phyloP scores from a whole-genome alignment of 345 rosid genomes.

The Brassica incana region DNA sequence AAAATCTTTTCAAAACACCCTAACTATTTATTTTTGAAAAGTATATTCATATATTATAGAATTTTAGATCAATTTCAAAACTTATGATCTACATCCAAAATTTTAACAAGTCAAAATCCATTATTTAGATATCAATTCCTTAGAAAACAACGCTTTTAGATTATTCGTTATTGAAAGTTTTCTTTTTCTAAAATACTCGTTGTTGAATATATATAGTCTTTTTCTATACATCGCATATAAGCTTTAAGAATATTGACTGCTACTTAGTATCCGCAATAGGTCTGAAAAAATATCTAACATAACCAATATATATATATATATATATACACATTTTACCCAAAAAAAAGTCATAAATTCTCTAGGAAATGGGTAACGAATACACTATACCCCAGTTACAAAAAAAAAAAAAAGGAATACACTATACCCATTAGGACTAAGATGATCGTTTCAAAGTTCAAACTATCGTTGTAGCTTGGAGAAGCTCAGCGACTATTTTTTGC shows the following conservation, averaged over 20 bases:
- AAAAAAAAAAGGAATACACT: background rate
- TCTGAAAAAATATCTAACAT: no score
- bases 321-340: no score
- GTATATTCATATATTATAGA: background rate
- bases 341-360: no score
- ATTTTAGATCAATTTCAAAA: background rate
- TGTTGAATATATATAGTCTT: no score
- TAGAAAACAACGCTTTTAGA: background rate
- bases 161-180: background rate
- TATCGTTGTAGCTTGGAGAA: background rate
- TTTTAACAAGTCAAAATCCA: background rate
- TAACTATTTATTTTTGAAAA: background rate
- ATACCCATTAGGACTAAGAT: constrained; percentile 7
- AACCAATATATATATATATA: no score
- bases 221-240: no score
- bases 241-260: no score
- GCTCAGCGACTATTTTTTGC: constrained; percentile 15
- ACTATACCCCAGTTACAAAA: no score
- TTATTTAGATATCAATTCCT: background rate
- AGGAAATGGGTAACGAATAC: no score
- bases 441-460: constrained; percentile 12
- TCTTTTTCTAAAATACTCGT: no score
- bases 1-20: constrained; percentile 11
- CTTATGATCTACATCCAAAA: background rate
- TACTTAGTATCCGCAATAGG: no score